phyloP scores from a whole-genome alignment of 148 eudicot species.

The Tetragonia tetragonoides region DNA sequence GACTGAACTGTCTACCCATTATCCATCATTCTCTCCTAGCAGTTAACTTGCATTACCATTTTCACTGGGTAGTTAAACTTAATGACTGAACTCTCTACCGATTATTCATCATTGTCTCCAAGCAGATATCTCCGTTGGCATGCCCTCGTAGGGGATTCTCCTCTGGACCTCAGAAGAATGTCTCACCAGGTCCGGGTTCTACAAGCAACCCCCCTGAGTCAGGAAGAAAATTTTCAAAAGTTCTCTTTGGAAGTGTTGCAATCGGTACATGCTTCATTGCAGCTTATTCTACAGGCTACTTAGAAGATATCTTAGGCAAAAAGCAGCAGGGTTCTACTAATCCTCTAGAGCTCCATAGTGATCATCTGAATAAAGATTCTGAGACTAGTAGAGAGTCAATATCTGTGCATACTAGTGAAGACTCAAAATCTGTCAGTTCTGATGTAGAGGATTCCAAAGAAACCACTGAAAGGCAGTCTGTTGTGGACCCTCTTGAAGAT shows the following conservation, averaged over 20 bases:
- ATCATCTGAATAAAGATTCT: slow-evolving; percentile 20
- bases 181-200: slow-evolving; percentile 40
- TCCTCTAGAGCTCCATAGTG: slow-evolving; percentile 19
- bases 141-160: slow-evolving; percentile 57
- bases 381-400: slow-evolving; percentile 22
- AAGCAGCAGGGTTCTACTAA: slow-evolving; percentile 29
- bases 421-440: slow-evolving; percentile 31
- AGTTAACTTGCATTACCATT: slow-evolving; percentile 23
- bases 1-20: neutral
- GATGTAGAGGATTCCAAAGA: slow-evolving; percentile 33
- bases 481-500: slow-evolving; percentile 27
- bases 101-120: slow-evolving; percentile 4
- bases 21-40: slow-evolving; percentile 21
- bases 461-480: slow-evolving; percentile 33
- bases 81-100: neutral
- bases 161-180: slow-evolving; percentile 39
- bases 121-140: slow-evolving; percentile 59
- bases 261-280: slow-evolving; percentile 52
- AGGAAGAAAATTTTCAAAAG: slow-evolving; percentile 38
- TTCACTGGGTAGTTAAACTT: slow-evolving; percentile 1
- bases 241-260: slow-evolving; percentile 56
- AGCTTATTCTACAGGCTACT: slow-evolving; percentile 56
- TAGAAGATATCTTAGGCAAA: slow-evolving; percentile 35
- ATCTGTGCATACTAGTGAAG: slow-evolving; percentile 29
- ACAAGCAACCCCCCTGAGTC: slow-evolving; percentile 43